A percentile compares a stretch with the other conserved stretches of the same genome.
phyloP scores from a whole-genome alignment of 75 land plant species.

The Cupressus sempervirens region DNA sequence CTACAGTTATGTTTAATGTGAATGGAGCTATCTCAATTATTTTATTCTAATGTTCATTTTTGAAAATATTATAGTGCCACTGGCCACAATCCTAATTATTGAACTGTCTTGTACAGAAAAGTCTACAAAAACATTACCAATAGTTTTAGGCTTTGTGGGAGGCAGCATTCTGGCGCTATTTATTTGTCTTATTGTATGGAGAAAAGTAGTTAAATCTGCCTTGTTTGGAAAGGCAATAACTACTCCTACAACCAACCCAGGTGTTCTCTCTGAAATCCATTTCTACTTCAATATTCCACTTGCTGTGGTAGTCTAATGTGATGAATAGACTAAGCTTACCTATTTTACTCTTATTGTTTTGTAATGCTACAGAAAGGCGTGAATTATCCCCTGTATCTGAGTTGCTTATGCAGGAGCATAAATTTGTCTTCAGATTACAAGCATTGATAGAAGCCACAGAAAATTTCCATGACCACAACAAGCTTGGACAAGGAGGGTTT shows the following conservation, averaged over 20 bases:
- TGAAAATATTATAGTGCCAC: not conserved
- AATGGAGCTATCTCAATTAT: too few relatives aligned
- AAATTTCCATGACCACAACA: slow-evolving; percentile 7
- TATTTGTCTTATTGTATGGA: not conserved
- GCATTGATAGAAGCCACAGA: not conserved
- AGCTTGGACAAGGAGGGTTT: slow-evolving; percentile 15
- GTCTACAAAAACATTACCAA: not conserved
- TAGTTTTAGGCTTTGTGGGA: not conserved
- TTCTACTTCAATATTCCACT: not conserved
- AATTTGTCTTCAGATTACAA: not conserved
- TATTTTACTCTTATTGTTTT: not conserved
- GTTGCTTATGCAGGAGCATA: not conserved
- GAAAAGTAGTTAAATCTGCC: not conserved
- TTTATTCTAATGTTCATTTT: too few relatives aligned
- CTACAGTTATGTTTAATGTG: too few relatives aligned
- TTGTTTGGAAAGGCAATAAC: not conserved
- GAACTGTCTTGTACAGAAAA: not conserved
- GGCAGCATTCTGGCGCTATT: not conserved
- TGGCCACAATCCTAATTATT: not conserved
- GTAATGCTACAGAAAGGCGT: not conserved
- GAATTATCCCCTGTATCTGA: not conserved
- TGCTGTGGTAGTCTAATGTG: not conserved
- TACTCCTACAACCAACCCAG: not conserved
- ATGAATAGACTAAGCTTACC: not conserved
- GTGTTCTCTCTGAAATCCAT: not conserved